Base-by-base conservation (phyloP, 768 basidiomycete species). In the Paxillus involutus region DNA sequence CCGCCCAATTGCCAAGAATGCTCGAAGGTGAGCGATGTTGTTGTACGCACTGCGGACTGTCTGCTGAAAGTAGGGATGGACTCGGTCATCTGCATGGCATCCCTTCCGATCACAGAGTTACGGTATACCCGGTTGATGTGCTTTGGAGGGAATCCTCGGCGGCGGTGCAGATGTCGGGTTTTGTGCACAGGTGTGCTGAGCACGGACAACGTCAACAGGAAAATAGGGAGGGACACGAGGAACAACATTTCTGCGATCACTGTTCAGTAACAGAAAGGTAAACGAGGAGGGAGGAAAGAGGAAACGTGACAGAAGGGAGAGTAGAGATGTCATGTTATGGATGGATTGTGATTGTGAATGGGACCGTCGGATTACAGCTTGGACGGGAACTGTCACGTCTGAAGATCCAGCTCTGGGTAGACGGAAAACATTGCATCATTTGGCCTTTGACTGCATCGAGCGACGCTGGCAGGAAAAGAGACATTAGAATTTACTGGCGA, bases 271-370 rank as follows among this genome's bases (percentile, higher is more conserved):
- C 0, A 26, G 17, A 21, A 12, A 32, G 19, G 26, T 3, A 44
- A 26, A 43, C 11, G 32, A 45, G 12, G 30, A 16, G 51, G 46
- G 29, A 33, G 33, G 44, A 19, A 39, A 24, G 13, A 16, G 17
- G 3, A 13, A 44, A 26, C 24, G 26, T 26, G 26, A 13, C 71
- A 70, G 54, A 74, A 72, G 50, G 14, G 3, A 14, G 45, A 48
- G 40, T 10, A 16, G 4, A 9, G 17, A 9, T 4, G 9, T 3
- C 7, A 16, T 2, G 4, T 58, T 58, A 55, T 55, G 36, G 49
- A 42, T 24, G 56, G 39, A 21, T 37, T n/a, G 11, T 16, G 35
- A 54, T 64, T 58, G 42, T 9, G 52, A 50, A 33, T 10, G n/a
- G 16, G 60, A 51, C 58, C 47, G 11, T 19, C 12, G 16, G n/a